phyloP scores from a whole-genome alignment of 176 grass and related monocot species.

The Oryza glaberrima region DNA sequence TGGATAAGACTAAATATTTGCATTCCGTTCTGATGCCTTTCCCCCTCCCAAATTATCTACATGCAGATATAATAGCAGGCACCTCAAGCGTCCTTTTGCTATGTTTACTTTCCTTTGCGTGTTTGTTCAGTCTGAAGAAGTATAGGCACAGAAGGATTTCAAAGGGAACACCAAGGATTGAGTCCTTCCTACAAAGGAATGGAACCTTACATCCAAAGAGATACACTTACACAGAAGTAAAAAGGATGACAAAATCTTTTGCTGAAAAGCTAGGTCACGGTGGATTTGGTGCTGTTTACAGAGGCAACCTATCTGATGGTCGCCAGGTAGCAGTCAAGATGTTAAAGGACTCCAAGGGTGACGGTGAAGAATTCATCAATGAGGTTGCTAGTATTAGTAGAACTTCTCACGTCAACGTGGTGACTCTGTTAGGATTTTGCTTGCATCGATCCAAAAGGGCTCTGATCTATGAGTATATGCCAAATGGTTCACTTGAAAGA shows the following conservation, averaged over 20 bases:
- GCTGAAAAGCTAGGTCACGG: constrained; percentile 55
- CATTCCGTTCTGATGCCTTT: background rate
- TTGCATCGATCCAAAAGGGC: constrained; percentile 49
- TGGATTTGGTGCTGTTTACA: constrained; percentile 54
- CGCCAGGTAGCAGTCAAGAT: constrained; percentile 45
- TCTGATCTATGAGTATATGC: constrained; percentile 60
- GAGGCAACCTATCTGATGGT: constrained; percentile 17
- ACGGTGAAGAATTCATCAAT: constrained; percentile 56
- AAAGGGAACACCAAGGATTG: background rate
- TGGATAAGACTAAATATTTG: background rate
- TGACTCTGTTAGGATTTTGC: constrained; percentile 53
- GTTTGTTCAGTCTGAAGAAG: background rate
- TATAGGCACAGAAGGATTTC: background rate
- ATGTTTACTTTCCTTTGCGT: background rate
- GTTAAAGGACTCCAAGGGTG: constrained; percentile 33
- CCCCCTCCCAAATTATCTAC: background rate
- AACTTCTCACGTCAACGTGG: constrained; percentile 57
- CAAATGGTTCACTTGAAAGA: constrained; percentile 49
- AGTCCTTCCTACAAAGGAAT: constrained; percentile 42
- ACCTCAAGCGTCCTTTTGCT: background rate
- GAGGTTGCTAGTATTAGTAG: constrained; percentile 51
- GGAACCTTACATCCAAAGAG: constrained; percentile 32
- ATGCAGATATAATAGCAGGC: constrained; percentile 16
- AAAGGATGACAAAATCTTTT: constrained; percentile 51
- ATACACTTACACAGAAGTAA: constrained; percentile 49